Conservation (phyloP, 2,329 filamentous ascomycete species). For the Exophiala aquamarina region DNA sequence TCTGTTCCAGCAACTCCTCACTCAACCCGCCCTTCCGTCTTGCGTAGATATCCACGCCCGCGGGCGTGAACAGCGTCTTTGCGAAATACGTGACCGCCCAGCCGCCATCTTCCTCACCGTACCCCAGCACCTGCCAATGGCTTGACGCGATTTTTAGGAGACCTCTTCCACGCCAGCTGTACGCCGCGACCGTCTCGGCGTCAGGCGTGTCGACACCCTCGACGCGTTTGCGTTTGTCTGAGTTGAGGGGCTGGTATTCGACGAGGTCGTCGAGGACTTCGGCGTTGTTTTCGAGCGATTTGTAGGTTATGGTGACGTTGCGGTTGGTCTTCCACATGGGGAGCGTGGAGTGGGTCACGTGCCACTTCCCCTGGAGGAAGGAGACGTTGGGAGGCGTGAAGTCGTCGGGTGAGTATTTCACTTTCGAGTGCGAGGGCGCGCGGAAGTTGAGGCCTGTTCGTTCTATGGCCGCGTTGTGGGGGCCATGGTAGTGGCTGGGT, state of each 20-base stretch:
- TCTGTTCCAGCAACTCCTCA: slow-evolving; percentile 54
- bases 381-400: slow-evolving; percentile 49
- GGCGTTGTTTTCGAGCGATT: slow-evolving; percentile 46
- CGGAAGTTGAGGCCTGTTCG: slow-evolving; percentile 15
- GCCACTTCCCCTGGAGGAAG: slow-evolving; percentile 68
- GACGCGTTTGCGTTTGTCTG: slow-evolving; percentile 58
- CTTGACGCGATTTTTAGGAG: slow-evolving; percentile 69
- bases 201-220: slow-evolving; percentile 62
- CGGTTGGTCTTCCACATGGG: slow-evolving; percentile 77
- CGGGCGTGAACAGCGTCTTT: slow-evolving; percentile 78
- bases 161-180: slow-evolving; percentile 79
- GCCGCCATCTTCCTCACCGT: slow-evolving; percentile 50
- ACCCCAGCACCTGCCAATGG: slow-evolving; percentile 81
- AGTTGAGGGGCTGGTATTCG: slow-evolving; percentile 60
- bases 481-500: too few species aligned
- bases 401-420: background rate
- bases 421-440: slow-evolving; percentile 23
- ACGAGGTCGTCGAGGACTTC: slow-evolving; percentile 69
- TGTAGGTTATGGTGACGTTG: slow-evolving; percentile 80
- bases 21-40: slow-evolving; percentile 61
- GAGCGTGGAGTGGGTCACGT: slow-evolving; percentile 73
- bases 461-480: too few species aligned
- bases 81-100: slow-evolving; percentile 87
- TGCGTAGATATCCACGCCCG: slow-evolving; percentile 77
- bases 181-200: slow-evolving; percentile 41